phyloP scores from a whole-genome alignment of 225 moss, liverwort and hornwort genomes.

The Asterella californica region DNA sequence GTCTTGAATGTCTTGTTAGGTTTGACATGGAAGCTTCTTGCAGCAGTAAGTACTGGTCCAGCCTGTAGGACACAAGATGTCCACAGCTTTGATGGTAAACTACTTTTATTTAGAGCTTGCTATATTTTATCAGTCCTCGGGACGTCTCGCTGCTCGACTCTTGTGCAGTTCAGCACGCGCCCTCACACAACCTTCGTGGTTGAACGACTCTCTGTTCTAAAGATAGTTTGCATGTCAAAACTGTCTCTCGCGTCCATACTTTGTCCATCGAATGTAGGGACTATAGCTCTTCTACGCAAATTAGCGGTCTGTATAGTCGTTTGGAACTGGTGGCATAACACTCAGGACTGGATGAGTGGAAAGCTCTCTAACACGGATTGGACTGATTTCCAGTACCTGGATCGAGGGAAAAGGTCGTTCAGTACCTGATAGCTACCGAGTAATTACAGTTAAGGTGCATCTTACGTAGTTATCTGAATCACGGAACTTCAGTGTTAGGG shows the following conservation, averaged over 20 bases:
- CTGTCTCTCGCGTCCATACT: no score
- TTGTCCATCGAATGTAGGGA: no score
- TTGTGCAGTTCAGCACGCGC: no score
- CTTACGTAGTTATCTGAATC: not conserved
- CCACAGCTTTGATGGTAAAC: not conserved
- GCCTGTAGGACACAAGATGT: not conserved
- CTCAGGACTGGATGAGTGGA: not conserved
- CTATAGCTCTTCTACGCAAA: no score
- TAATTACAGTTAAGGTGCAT: not conserved
- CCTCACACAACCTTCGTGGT: no score
- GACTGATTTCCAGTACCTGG: no score
- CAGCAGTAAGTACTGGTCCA: constrained; percentile 4
- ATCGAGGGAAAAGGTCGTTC: not conserved
- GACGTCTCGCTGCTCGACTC: no score
- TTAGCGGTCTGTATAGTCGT: not conserved
- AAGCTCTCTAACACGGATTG: no score
- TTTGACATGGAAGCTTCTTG: not conserved
- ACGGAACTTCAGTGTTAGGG: not conserved
- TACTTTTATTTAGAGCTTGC: not conserved
- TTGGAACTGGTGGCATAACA: not conserved
- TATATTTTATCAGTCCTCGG: not conserved
- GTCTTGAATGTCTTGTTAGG: not conserved
- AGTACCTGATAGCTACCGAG: not conserved
- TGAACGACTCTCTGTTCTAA: no score
- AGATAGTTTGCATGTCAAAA: no score